These are phyloP conservation scores for Diutina siamensis DNA, from an alignment of 1,139 yeast genomes.

Conservation along the genomic window DNA sequence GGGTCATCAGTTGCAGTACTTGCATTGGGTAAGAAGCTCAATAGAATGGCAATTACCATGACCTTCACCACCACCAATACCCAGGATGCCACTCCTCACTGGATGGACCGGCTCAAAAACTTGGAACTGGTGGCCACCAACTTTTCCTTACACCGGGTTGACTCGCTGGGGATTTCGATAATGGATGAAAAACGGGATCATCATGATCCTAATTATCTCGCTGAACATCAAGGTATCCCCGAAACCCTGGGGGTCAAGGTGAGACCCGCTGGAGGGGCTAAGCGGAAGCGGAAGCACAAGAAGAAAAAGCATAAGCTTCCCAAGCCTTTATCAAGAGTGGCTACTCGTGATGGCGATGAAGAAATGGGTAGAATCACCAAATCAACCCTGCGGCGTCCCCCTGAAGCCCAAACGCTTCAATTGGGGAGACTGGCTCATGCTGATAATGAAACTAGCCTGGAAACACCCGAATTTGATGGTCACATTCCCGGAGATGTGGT, in stretches of 20 bases:
- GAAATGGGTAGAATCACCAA: constrained; percentile 1
- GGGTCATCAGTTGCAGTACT: constrained; percentile 96
- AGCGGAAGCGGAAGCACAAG: constrained; percentile 31
- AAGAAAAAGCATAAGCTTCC: constrained; percentile 19
- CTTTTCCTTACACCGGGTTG: constrained; percentile 71
- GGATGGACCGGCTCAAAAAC: constrained; percentile 84
- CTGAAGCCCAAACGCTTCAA: constrained; percentile 31
- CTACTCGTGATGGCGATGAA: neutral
- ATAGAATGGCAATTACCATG: constrained; percentile 89
- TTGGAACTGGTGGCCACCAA: constrained; percentile 64
- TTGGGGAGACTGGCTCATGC: constrained; percentile 18
- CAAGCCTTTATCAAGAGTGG: neutral
- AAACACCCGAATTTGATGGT: neutral
- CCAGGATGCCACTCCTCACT: constrained; percentile 44
- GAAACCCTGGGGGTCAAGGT: constrained; percentile 60
- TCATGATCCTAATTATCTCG: neutral
- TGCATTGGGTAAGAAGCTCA: constrained; percentile 77
- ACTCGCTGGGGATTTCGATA: constrained; percentile 27
- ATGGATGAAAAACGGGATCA: constrained; percentile 11
- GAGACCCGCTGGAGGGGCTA: constrained; percentile 77
- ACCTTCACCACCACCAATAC: constrained; percentile 67
- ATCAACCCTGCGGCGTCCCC: constrained; percentile 21
- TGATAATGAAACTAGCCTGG: constrained; percentile 2
- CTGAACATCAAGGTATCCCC: constrained; percentile 9
- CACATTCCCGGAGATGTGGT: neutral